Evolutionary conservation across 352 stramenopile species (phyloP), one percentile per base, ranked within the genome.

Genomic region (Pythium plurisporium): DNA sequence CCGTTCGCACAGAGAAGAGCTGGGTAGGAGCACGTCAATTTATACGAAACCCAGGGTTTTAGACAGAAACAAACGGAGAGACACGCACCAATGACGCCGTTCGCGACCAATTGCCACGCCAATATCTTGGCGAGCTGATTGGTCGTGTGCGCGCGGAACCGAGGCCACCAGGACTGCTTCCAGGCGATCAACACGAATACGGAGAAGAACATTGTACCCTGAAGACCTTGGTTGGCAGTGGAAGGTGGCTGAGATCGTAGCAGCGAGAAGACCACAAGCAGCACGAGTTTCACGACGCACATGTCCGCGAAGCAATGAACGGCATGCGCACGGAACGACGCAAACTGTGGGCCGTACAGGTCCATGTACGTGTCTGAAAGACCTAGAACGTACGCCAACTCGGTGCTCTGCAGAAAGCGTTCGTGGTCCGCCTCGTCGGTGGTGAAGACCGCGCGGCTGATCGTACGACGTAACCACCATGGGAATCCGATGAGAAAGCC

Each of bases 281-380:
- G 40, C 9, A 41, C 9, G 25, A 87, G 40, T 61, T 90, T 90
- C 27, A 76, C 20, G 4, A 66, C 5, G 30, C 75, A 90, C 49
- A 64, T 41, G 4, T 79, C 57, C 0, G 84, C 67, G 5, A 76
- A 65, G 10, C 63, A 46, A 14, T 51, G 41, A 26, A 72, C 59
- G 0, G 67, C 73, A 7, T 70, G 48, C 36, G 67, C 69, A 9
- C 30, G 54, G 31, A 75, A 86, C 26, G 80, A 88, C 3, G 72
- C 64, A 53, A 78, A 74, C 34, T 73, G 64, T 15, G 76, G 72
- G 57, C 85, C 68, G 37, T 77, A 73, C n/a, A 88, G 53, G 46
- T 85, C 75, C 23, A 86, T 7, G 47, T 86, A 88, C 25, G 67
- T 57, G 25, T 87, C 72, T 6, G 77, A 90, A 1, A 70, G 78